Base-by-base conservation (phyloP, 192 early-diverging fungal species). In the Pecoramyces ruminantium region DNA sequence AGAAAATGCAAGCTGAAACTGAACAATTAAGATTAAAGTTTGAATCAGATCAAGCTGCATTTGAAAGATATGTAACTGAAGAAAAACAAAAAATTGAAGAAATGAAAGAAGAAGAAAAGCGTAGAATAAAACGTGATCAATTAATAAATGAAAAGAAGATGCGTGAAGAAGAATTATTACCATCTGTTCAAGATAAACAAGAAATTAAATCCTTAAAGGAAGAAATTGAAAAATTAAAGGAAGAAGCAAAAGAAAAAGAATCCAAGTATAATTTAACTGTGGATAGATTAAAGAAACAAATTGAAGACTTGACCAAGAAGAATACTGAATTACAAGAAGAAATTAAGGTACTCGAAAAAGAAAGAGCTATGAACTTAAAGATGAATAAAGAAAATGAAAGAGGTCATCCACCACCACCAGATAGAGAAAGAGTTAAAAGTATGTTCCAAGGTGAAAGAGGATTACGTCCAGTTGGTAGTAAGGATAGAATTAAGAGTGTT, bases 151-250 rank as follows among this genome's bases (percentile, higher is more conserved):
- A 67, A 27, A 67, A 67, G 25, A 16, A 67, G n/a, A 67, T n/a
- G 9, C 51, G 51, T 67, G 51, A 67, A 67, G 51, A 67, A 9
- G 51, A 67, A 67, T 67, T 67, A 21, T 67, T 67, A 67, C 51
- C 51, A 67, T 67, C 51, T n/a, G 51, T 67, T n/a, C 51, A 67
- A 27, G 87, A 88, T 40, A 80, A 86, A n/a, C 81, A 86, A 78
- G 86, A 88, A 80, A 51, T 88, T 17, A 86, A 88, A 28, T 38
- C 85, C n/a, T 80, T 87, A 29, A 29, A 79, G 5, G 78, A 78
- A 42, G 80, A 87, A 78, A 78, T 87, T n/a, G 58, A 78, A 18
- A 83, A 81, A 18, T 79, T 84, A 30, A 51, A 81, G 30, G 78
- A 79, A 12, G 77, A 29, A 34, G 80, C 82, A 30, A 84, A 83